Conservation (phyloP, 176 grass and related monocot species). For the Aegilops longissima region DNA sequence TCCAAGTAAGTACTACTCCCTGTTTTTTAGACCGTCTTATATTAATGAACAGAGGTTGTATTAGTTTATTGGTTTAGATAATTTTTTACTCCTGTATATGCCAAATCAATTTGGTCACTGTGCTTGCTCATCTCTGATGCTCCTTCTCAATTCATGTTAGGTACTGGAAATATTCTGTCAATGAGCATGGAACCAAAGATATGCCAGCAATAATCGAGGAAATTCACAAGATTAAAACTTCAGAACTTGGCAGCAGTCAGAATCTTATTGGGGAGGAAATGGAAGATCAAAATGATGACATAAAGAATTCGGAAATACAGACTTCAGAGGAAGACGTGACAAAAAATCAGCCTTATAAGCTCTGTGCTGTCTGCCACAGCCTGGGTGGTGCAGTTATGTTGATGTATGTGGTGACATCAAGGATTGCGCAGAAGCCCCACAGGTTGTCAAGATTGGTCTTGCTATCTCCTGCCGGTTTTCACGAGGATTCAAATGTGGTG, state of each 20-base stretch:
- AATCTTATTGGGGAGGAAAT: conserved; percentile 6
- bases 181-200: conserved; percentile 94
- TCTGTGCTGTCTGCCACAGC: conserved; percentile 85
- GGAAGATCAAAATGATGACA: conserved; percentile 40
- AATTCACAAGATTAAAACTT: conserved; percentile 91
- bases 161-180: conserved; percentile 98
- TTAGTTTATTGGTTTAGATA: not conserved
- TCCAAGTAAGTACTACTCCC: conserved; percentile 62
- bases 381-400: conserved; percentile 90
- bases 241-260: conserved; percentile 52
- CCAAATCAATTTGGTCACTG: conserved; percentile 4
- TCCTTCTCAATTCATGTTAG: conserved; percentile 36
- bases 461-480: conserved; percentile 93
- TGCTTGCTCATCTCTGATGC: not conserved
- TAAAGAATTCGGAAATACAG: conserved; percentile 38
- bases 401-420: conserved; percentile 86
- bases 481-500: conserved; percentile 74
- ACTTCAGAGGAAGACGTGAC: conserved; percentile 27
- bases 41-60: too few relatives aligned
- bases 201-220: conserved; percentile 85
- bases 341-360: conserved; percentile 71
- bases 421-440: conserved; percentile 65
- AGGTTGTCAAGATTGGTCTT: conserved; percentile 79
- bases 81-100: not conserved
- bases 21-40: too few relatives aligned